Base-by-base conservation (phyloP, 352 stramenopile genomes). In the Pseudoperonospora humuli region DNA sequence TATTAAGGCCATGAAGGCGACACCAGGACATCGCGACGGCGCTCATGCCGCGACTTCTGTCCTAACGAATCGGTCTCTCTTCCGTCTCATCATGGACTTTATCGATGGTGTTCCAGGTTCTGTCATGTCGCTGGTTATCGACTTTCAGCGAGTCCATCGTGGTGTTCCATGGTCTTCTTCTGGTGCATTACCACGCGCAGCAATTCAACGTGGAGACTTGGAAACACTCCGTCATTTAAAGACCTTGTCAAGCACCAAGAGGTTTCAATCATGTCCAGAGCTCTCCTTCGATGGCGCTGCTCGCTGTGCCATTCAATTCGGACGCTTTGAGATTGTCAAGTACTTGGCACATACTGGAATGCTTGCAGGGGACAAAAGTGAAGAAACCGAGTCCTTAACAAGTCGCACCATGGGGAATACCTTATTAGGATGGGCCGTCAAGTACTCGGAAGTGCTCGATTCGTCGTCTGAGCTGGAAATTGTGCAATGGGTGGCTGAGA, bases 261-360 rank as follows among this genome's bases (percentile, higher is more conserved):
- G 19, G 13, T 70, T 61, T 37, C 50, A 56, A 20, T 19, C 29
- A 1, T 38, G 52, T 32, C 41, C 46, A 23, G 57, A 61, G 19
- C 15, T 71, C 23, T 34, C 39, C 27, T 54, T 71, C 15, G 31
- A 57, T n/a, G 53, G 41, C 4, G 41, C 47, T 14, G 46, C 38
- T 6, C 42, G 34, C 13, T 68, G 46, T n/a, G 63, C 63, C 10
- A 64, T 69, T 47, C 54, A 67, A 39, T 53, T 51, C 33, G 58
- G 58, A 6, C 38, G 38, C 3, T 13, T 67, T 0, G 44, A 63
- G 29, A 53, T 69, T 2, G 11, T 69, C 1, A 23, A 64, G 19
- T 72, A 64, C 27, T 27, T 72, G 18, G 39, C 24, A 9, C 14
- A 45, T 7, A 47, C 25, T 0, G 45, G 29, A 13, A 24, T 64